A percentile compares a stretch with the other conserved stretches of the same genome.
phyloP scores from a whole-genome alignment of 306 rosid genomes.

The Prunus armeniaca region DNA sequence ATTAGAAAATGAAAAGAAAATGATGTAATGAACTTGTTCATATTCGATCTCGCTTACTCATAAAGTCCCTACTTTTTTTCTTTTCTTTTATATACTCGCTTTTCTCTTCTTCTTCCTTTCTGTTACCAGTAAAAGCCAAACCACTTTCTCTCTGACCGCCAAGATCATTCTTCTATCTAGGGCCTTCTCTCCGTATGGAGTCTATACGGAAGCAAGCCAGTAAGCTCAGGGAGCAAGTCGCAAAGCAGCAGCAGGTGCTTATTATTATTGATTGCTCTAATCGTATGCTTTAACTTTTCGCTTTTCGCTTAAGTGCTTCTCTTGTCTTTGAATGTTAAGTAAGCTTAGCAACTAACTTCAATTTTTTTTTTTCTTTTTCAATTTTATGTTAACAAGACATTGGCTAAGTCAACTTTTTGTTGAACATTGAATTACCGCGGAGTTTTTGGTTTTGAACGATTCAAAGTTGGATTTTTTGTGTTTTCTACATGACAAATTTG shows the following conservation, averaged over 20 bases:
- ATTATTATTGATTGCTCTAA: not conserved
- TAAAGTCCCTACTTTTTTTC: too few relatives aligned
- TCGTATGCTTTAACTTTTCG: not conserved
- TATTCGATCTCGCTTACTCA: too few relatives aligned
- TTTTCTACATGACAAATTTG: not conserved
- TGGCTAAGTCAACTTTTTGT: not conserved
- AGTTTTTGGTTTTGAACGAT: not conserved
- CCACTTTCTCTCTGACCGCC: not conserved
- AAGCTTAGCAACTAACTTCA: not conserved
- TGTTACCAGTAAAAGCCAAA: not conserved
- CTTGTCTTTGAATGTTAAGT: not conserved
- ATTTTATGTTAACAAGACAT: too few relatives aligned
- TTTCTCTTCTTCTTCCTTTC: not conserved
- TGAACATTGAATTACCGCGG: not conserved
- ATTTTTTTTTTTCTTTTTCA: too few relatives aligned
- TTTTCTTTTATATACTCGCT: not conserved
- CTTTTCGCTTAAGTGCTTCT: not conserved
- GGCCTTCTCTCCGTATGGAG: conserved; percentile 44
- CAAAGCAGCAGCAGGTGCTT: conserved; percentile 83
- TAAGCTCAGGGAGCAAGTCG: conserved; percentile 88
- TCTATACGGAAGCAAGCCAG: conserved; percentile 88
- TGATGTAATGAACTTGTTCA: too few relatives aligned
- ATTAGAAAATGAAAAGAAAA: too few relatives aligned
- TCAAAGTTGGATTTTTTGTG: not conserved
- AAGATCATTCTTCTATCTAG: not conserved